phyloP scores from a whole-genome alignment of 2,329 filamentous ascomycete genomes.

The Aspergillus terreus region DNA sequence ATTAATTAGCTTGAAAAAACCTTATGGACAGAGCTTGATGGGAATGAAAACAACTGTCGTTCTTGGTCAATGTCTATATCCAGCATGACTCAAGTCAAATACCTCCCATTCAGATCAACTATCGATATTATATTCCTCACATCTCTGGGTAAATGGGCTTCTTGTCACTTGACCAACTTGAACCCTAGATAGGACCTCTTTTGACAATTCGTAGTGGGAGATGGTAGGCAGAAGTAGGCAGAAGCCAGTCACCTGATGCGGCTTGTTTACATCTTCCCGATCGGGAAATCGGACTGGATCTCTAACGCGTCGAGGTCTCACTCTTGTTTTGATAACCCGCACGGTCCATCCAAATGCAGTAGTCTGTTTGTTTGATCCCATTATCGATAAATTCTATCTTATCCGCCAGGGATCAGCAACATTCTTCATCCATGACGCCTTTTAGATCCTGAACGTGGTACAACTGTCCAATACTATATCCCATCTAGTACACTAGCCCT shows the following conservation, averaged over 20 bases:
- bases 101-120: no score
- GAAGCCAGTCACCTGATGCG: slow-evolving; percentile 14
- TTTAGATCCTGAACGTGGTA: no score
- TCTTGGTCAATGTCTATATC: no score
- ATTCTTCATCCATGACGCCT: not conserved
- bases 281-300: slow-evolving; percentile 11
- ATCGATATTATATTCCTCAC: no score
- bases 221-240: slow-evolving; percentile 6
- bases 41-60: no score
- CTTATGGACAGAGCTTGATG: no score
- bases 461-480: not conserved
- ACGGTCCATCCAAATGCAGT: not conserved
- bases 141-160: no score
- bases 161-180: no score
- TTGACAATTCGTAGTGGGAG: no score
- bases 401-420: not conserved
- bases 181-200: no score
- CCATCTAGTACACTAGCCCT: not conserved
- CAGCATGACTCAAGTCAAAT: no score
- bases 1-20: no score
- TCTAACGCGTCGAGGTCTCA: slow-evolving; percentile 14
- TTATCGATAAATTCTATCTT: not conserved
- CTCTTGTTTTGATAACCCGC: not conserved
- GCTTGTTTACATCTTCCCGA: slow-evolving; percentile 19
- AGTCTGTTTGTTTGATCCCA: slow-evolving; percentile 1